Conservation (phyloP, 345 rosid species). For the Acer negundo region DNA sequence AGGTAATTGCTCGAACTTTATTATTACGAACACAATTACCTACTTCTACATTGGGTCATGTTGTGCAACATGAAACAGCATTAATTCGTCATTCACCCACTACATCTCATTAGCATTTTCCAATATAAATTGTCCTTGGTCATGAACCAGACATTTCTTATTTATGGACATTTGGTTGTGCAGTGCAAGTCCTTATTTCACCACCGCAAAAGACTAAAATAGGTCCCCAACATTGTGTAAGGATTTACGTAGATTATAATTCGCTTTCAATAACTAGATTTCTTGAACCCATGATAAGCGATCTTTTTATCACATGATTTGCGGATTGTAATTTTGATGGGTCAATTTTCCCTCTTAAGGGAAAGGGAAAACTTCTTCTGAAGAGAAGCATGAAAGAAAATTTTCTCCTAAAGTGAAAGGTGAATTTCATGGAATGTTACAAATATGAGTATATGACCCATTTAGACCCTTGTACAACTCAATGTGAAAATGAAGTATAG, state of each 20-base stretch:
- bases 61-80: neutral
- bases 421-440: neutral
- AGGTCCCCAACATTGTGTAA: neutral
- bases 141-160: too few species aligned
- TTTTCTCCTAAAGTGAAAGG: neutral
- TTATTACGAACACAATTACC: neutral
- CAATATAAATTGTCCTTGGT: too few species aligned
- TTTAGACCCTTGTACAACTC: neutral
- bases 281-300: neutral
- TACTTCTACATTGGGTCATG: neutral
- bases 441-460: too few species aligned
- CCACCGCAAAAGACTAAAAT: neutral
- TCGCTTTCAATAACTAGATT: neutral
- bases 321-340: constrained; percentile 6
- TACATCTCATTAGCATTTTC: too few species aligned
- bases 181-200: neutral
- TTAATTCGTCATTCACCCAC: neutral
- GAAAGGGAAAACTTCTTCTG: neutral
- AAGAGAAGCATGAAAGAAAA: neutral
- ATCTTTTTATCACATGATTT: constrained; percentile 1
- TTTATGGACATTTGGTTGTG: neutral
- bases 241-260: neutral
- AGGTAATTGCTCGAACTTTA: neutral
- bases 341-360: neutral
- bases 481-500: neutral